Conservation (phyloP, 2,329 filamentous ascomycete genomes). For the Cladophialophora exuberans region DNA sequence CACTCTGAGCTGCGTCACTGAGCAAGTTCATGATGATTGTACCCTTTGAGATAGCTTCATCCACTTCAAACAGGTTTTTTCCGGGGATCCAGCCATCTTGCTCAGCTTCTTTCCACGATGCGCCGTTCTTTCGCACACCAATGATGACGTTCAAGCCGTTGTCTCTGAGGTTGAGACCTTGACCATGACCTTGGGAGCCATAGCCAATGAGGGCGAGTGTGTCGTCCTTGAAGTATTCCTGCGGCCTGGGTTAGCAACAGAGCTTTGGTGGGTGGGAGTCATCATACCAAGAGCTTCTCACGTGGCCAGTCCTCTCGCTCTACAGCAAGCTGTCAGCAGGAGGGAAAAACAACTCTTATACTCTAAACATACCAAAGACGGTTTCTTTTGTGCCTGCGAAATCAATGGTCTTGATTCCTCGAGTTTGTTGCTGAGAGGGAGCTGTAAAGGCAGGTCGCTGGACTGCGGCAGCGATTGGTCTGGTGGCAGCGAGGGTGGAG, state of each 20-base stretch:
- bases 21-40: slow-evolving; percentile 99
- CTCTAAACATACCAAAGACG: slow-evolving; percentile 73
- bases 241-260: slow-evolving; percentile 27
- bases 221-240: slow-evolving; percentile 99
- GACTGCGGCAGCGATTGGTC: slow-evolving; percentile 52
- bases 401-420: slow-evolving; percentile 98
- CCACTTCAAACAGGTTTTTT: slow-evolving; percentile 98
- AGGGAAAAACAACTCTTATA: neutral
- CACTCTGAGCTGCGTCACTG: slow-evolving; percentile 93
- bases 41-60: slow-evolving; percentile 90
- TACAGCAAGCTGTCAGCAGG: slow-evolving; percentile 42
- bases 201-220: slow-evolving; percentile 99
- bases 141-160: slow-evolving; percentile 99
- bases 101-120: slow-evolving; percentile 96
- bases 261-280: slow-evolving; percentile 19
- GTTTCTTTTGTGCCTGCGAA: slow-evolving; percentile 94
- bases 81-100: slow-evolving; percentile 98
- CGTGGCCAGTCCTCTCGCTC: slow-evolving; percentile 98
- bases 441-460: slow-evolving; percentile 50
- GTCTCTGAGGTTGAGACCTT: slow-evolving; percentile 99
- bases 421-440: slow-evolving; percentile 66
- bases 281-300: slow-evolving; percentile 92
- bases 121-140: slow-evolving; percentile 96
- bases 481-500: slow-evolving; percentile 59
- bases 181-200: slow-evolving; percentile 96